Base-by-base conservation (phyloP, 2,329 filamentous ascomycete species). In the Emergomyces orientalis region DNA sequence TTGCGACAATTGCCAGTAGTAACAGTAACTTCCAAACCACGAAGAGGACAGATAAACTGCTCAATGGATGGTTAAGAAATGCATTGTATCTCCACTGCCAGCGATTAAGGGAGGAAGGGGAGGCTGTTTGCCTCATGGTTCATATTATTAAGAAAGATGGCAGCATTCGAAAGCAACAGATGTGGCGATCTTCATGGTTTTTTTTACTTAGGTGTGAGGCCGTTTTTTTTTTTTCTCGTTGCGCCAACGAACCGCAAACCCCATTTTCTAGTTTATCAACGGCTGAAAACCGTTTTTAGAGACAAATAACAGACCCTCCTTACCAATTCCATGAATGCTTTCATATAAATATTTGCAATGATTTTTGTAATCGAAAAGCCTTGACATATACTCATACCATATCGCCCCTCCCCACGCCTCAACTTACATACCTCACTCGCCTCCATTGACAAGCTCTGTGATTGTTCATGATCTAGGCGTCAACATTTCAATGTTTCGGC, bases 11-110 rank as follows among this genome's bases (percentile, higher is more conserved):
- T 34, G 83, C 69, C 22, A 79, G 59, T 14, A 85, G 72, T 32
- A 88, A 71, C 11, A 86, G 56, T 3, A 72, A 63, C 70, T 87
- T 88, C 85, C 84, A 87, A 9, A 75, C 65, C 58, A 76, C 69
- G 68, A 84, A 86, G 2, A 78, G 68, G 14, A 69, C 54, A 3
- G 75, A 72, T 64, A 78, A 68, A 59, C 71, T 71, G 57, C 67
- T 68, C 63, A 76, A 64, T 8, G 75, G 74, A 60, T 69, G 70
- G 41, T 66, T 65, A 55, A 55, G 30, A 60, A 64, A 62, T 47
- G 27, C n/a, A 11, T 19, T 43, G 30, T 27, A 62, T 41, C 39
- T n/a, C 39, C 34, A n/a, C 49, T 61, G 45, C 62, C 55, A 62
- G 17, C 54, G 56, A 56, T 45, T 19, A 14, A 34, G 43, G 34